Evolutionary conservation across 768 basidiomycete species (phyloP).

Genomic region (Xanthoconium stramineum): DNA sequence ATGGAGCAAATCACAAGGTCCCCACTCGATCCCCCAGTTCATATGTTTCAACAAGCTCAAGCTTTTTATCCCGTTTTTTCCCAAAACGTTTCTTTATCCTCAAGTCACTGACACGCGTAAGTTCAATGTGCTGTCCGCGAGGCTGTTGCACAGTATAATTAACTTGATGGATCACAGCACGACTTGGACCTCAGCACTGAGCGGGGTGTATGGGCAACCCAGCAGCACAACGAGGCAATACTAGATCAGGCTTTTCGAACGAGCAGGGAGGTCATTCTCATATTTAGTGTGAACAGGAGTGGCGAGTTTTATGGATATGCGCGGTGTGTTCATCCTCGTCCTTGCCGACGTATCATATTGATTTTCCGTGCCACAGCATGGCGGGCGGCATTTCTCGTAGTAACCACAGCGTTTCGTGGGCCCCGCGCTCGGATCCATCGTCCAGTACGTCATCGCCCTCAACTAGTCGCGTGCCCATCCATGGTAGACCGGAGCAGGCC

Average conservation of each 20-base stretch:
- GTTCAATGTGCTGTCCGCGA: conserved; percentile 12
- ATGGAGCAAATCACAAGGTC: conserved; percentile 1
- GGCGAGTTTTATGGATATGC: conserved; percentile 96
- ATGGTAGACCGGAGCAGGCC: conserved; percentile 12
- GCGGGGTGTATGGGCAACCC: conserved; percentile 86
- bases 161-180: conserved; percentile 41
- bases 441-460: conserved; percentile 27
- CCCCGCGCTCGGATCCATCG: conserved; percentile 39
- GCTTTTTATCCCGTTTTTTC: conserved; percentile 70
- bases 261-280: conserved; percentile 78
- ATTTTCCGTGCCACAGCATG: conserved; percentile 46
- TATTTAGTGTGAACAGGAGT: conserved; percentile 92
- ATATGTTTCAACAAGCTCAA: conserved; percentile 80
- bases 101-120: conserved; percentile 79
- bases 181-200: conserved; percentile 80
- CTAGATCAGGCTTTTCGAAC: conserved; percentile 94
- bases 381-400: conserved; percentile 54
- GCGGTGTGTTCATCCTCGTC: conserved; percentile 43
- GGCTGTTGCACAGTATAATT: not conserved
- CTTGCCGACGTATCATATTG: not conserved
- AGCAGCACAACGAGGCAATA: conserved; percentile 87
- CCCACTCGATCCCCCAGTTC: conserved; percentile 53
- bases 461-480: conserved; percentile 13
- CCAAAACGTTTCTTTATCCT: conserved; percentile 91
- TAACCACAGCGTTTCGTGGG: conserved; percentile 56